Evolutionary conservation across 106 monocot genomes (phyloP).

Genomic region (Cymbidium sinense): DNA sequence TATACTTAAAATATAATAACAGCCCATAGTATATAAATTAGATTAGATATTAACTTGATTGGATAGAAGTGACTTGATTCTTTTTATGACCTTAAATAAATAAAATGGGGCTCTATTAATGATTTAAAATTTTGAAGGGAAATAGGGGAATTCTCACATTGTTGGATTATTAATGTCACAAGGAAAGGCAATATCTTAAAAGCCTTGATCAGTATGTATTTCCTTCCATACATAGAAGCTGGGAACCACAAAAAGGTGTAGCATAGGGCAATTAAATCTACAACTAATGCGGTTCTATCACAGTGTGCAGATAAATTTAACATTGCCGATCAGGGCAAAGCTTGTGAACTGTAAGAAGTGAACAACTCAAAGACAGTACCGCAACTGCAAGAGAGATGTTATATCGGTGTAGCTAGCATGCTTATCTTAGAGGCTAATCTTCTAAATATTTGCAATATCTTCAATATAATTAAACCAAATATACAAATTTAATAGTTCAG

Average conservation of each 20-base stretch:
- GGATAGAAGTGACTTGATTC: no score
- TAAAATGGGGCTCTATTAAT: no score
- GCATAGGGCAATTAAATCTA: not conserved
- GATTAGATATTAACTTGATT: no score
- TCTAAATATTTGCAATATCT: not conserved
- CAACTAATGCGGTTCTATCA: not conserved
- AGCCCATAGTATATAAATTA: no score
- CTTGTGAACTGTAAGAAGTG: not conserved
- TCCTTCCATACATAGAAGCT: not conserved
- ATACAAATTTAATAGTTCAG: not conserved
- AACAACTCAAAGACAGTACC: not conserved
- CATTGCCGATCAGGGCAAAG: not conserved
- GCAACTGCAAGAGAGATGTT: no score
- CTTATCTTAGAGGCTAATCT: no score
- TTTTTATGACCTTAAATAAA: no score
- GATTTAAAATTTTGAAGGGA: no score
- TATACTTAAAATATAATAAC: no score
- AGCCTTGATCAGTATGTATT: not conserved
- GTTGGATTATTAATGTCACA: no score
- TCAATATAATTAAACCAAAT: not conserved
- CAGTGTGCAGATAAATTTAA: not conserved
- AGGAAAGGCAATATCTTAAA: not conserved
- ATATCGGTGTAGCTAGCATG: no score
- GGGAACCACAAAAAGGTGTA: not conserved
- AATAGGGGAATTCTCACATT: no score